Conservation (phyloP, 1,284 basidiomycete species). For the Boletellus dicymbophilus region DNA sequence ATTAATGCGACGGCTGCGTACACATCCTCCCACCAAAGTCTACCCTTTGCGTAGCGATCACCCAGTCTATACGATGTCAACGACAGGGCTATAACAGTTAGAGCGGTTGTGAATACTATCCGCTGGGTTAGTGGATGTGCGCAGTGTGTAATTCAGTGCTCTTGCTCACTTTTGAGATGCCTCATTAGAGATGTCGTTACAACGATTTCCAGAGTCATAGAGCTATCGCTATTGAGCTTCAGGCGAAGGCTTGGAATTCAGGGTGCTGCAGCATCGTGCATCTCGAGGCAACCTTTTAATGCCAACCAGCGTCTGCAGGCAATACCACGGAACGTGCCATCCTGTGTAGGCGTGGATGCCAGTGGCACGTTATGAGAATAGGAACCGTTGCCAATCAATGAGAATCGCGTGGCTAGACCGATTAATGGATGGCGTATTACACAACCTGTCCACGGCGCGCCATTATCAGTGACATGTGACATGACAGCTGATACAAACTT, state of each 20-base stretch:
- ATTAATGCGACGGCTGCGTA: constrained; percentile 11
- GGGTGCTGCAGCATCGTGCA: background rate
- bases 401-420: constrained; percentile 4
- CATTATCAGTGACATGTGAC: constrained; percentile 4
- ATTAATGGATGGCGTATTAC: background rate
- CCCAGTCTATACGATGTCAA: constrained; percentile 11
- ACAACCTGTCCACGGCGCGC: no score
- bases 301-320: background rate
- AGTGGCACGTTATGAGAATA: background rate
- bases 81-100: constrained; percentile 8
- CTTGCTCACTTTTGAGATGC: constrained; percentile 17
- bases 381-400: background rate
- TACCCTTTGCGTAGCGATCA: constrained; percentile 2
- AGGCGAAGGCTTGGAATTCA: no score
- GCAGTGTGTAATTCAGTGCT: background rate
- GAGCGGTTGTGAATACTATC: constrained; percentile 16
- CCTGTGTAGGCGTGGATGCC: constrained; percentile 9
- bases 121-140: background rate
- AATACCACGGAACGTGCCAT: no score
- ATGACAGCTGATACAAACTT: background rate
- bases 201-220: background rate
- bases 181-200: background rate
- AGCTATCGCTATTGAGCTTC: background rate
- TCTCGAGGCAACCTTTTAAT: constrained; percentile 5
- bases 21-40: constrained; percentile 23